Base-by-base conservation (phyloP, 805 yeast genomes). In the Jamesozyma spencerorum region DNA sequence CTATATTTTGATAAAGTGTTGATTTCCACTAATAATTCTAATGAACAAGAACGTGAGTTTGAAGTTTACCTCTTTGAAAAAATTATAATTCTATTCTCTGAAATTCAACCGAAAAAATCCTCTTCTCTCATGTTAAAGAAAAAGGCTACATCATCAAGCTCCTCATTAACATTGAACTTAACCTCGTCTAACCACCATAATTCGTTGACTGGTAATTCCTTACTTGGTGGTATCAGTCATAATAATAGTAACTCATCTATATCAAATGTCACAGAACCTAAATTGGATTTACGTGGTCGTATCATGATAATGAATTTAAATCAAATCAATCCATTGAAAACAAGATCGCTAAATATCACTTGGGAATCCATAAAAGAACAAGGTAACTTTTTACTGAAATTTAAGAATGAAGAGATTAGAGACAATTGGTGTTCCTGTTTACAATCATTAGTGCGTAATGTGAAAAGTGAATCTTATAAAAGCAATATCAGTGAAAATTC, bases 321-420 rank as follows among this genome's bases (percentile, higher is more conserved):
- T 39, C 66, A 65, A 48, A 71, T 75, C n/a, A 63, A 55, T 37
- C 61, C 62, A 35, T 48, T 57, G 47, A 62, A 47, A n/a, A 79
- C 80, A 5, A 77, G 79, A 54, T 72, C 75, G 12, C 64, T 82
- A 48, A 74, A 80, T 29, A 72, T 82, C 10, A 74, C 84, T 13
- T 84, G 92, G 92, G 76, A 79, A n/a, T 92, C 95, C 7, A 77
- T 81, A 39, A 79, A 77, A 52, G 97, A 88, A 48, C 79, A 84
- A 22, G 96, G 95, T 12, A 77, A 85, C 15, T 87, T 92, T 51
- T 75, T 86, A 14, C 71, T 92, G 56, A 73, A 85, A 42, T 86
- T 86, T 62, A 74, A 81, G 45, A 81, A 81, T 38, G 97, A 88
- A 53, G 97, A 92, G 58, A 70, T 71, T 14, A 70, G 94, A 47